Conservation (phyloP, 2,329 filamentous ascomycete genomes). For the Curvularia verruculosa region DNA sequence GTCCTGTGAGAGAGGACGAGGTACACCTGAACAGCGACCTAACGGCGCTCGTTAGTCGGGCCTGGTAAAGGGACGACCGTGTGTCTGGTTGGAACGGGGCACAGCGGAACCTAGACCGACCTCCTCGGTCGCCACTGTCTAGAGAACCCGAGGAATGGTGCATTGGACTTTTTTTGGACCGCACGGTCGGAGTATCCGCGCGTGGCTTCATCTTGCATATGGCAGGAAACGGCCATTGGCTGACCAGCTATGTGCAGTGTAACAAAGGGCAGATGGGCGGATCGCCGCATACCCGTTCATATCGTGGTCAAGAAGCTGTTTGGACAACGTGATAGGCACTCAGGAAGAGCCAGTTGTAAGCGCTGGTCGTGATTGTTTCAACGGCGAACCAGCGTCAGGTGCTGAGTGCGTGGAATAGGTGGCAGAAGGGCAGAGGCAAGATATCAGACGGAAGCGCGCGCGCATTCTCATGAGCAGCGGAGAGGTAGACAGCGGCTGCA, state of each 20-base stretch:
- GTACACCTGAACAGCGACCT: slow-evolving; percentile 31
- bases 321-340: slow-evolving; percentile 26
- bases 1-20: slow-evolving; percentile 40
- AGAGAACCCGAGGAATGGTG: slow-evolving; percentile 12
- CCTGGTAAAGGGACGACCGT: slow-evolving; percentile 11
- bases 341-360: slow-evolving; percentile 36
- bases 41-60: slow-evolving; percentile 34
- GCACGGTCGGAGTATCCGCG: slow-evolving; percentile 32
- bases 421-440: slow-evolving; percentile 30
- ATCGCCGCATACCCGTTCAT: slow-evolving; percentile 22
- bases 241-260: slow-evolving; percentile 19
- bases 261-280: slow-evolving; percentile 30
- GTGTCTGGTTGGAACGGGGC: slow-evolving; percentile 15
- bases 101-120: slow-evolving; percentile 25
- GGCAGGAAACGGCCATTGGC: slow-evolving; percentile 33
- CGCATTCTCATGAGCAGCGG: slow-evolving; percentile 38
- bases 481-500: slow-evolving; percentile 45
- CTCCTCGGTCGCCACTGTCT: slow-evolving; percentile 5
- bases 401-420: slow-evolving; percentile 35
- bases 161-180: slow-evolving; percentile 21
- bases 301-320: slow-evolving; percentile 34
- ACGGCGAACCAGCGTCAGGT: slow-evolving; percentile 41
- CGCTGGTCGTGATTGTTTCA: slow-evolving; percentile 44
- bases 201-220: slow-evolving; percentile 37
- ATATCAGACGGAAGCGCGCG: slow-evolving; percentile 47